phyloP scores from a whole-genome alignment of 305 asterid species.

The Striga hermonthica region DNA sequence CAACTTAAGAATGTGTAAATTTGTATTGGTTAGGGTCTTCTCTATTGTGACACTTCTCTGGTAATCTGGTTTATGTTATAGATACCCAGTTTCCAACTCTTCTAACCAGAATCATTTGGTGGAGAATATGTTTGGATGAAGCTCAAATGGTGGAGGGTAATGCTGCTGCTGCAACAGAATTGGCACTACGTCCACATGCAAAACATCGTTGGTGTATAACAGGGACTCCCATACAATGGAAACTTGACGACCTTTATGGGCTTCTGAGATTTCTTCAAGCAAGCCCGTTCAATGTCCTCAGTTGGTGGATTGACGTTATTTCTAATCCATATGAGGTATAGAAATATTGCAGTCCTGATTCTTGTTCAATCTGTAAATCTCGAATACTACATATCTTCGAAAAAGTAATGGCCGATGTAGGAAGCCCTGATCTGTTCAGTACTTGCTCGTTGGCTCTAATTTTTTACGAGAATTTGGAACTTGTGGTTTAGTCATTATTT shows the following conservation, averaged over 20 bases:
- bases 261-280: conserved; percentile 82
- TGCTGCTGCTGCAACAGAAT: conserved; percentile 89
- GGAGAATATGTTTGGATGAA: conserved; percentile 99
- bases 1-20: conserved; percentile 13
- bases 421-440: not conserved
- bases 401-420: not conserved
- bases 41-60: conserved; percentile 25
- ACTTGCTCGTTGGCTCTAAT: conserved; percentile 1
- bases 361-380: conserved; percentile 23
- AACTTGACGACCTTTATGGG: conserved; percentile 90
- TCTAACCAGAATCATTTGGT: conserved; percentile 90
- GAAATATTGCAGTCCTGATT: conserved; percentile 23
- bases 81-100: conserved; percentile 93
- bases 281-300: conserved; percentile 73
- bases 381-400: conserved; percentile 9
- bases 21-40: conserved; percentile 17
- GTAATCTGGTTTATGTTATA: conserved; percentile 38
- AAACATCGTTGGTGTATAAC: conserved; percentile 94
- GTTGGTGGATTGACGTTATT: conserved; percentile 95
- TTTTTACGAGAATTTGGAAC: not conserved
- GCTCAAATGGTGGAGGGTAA: conserved; percentile 99
- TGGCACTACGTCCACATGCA: conserved; percentile 87
- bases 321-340: conserved; percentile 88
- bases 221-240: conserved; percentile 95
- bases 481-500: not conserved